Evolutionary conservation across 2,329 filamentous ascomycete species (phyloP).

Genomic region (Colletotrichum gloeosporioides): DNA sequence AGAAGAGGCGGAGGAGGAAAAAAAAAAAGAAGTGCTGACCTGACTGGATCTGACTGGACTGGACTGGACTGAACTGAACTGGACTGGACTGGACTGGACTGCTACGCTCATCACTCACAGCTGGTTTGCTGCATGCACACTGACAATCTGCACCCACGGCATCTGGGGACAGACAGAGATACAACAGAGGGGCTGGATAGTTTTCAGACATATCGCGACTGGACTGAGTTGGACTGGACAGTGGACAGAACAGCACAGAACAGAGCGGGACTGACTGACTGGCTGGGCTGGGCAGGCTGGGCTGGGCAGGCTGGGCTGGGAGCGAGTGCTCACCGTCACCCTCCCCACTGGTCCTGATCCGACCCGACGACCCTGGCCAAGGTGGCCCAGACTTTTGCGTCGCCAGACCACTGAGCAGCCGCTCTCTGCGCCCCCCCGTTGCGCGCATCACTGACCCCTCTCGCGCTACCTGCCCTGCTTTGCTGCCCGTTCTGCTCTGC

Average conservation of each 20-base stretch:
- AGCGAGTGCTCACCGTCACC: not conserved
- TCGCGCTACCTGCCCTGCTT: not conserved
- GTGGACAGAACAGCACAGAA: not conserved
- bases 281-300: not conserved
- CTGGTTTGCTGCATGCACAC: not conserved
- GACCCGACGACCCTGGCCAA: constrained; percentile 5
- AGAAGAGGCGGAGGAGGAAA: not conserved
- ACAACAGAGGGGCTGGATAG: not conserved
- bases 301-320: not conserved
- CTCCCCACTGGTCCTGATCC: constrained; percentile 1
- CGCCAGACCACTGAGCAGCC: not conserved
- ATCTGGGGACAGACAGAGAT: not conserved
- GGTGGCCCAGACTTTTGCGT: constrained; percentile 5
- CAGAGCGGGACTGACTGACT: not conserved
- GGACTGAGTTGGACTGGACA: not conserved
- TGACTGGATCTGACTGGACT: not conserved
- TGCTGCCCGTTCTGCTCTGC: not conserved
- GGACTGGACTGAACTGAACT: not conserved
- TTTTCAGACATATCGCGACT: not conserved
- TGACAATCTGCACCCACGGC: not conserved
- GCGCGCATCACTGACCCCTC: constrained; percentile 5
- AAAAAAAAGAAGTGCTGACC: too few species aligned
- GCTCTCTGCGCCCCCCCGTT: not conserved
- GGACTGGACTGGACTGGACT: not conserved
- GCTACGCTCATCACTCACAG: not conserved